Percentiles rank a stretch among this genome's conserved stretches.
Evolutionary conservation across 495 filamentous ascomycete species (phyloP).

Genomic region (Aspergillus avenaceus): DNA sequence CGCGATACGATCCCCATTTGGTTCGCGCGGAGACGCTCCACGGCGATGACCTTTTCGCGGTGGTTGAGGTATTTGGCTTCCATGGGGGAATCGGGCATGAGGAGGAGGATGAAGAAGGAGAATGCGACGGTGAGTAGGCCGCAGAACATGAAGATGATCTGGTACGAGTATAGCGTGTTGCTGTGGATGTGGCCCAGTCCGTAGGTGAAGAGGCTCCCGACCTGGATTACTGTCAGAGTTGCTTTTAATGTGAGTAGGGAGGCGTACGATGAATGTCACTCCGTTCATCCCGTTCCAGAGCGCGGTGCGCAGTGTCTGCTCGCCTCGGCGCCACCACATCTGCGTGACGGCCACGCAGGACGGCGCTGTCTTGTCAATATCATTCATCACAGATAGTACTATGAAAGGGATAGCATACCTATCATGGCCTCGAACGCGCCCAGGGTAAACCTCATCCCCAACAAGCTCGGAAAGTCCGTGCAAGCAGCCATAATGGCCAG

Average conservation of each 20-base stretch:
- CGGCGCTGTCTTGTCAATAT: slow-evolving; percentile 26
- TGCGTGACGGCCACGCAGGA: slow-evolving; percentile 51
- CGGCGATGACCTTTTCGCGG: slow-evolving; percentile 43
- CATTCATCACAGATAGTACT: not conserved
- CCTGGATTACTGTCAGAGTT: not conserved
- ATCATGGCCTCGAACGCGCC: slow-evolving; percentile 51
- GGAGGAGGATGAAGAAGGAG: slow-evolving; percentile 32
- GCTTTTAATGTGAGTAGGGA: not conserved
- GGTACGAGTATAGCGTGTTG: slow-evolving; percentile 43
- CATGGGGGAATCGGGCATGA: slow-evolving; percentile 50
- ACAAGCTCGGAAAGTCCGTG: slow-evolving; percentile 47
- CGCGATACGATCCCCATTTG: slow-evolving; percentile 48
- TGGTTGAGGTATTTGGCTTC: slow-evolving; percentile 38
- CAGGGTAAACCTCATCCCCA: slow-evolving; percentile 49
- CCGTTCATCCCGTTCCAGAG: slow-evolving; percentile 55
- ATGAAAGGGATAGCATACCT: slow-evolving; percentile 1
- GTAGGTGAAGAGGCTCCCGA: slow-evolving; percentile 43
- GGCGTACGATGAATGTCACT: slow-evolving; percentile 32
- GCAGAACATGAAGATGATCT: slow-evolving; percentile 56
- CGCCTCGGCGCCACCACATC: slow-evolving; percentile 55
- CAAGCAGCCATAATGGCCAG: slow-evolving; percentile 50
- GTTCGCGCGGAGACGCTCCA: slow-evolving; percentile 51
- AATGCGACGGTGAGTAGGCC: slow-evolving; percentile 33
- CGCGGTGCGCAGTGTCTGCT: slow-evolving; percentile 49
- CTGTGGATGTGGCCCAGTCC: slow-evolving; percentile 53